Evolutionary conservation across 2,329 filamentous ascomycete genomes (phyloP).

Genomic region (Pseudogymnoascus sp.): DNA sequence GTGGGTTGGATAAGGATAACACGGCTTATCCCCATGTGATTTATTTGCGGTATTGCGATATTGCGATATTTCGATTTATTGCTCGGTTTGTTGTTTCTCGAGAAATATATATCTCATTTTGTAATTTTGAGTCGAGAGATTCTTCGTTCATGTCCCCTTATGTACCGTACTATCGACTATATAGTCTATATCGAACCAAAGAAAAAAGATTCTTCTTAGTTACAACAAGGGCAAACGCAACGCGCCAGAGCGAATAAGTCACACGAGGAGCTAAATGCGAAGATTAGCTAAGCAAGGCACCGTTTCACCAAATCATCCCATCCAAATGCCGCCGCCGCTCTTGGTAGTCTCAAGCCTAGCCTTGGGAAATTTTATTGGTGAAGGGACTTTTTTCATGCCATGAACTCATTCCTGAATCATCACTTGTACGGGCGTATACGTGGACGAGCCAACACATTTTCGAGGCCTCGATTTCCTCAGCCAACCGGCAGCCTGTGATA

Average conservation of each 20-base stretch:
- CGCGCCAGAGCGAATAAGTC: neutral
- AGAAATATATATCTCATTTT: neutral
- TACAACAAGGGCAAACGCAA: neutral
- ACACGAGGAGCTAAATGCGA: neutral
- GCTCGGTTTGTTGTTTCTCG: neutral
- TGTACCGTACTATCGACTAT: neutral
- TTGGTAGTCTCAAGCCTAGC: neutral
- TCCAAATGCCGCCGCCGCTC: neutral
- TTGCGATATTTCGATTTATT: neutral
- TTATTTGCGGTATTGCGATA: neutral
- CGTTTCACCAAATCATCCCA: neutral
- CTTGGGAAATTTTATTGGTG: neutral
- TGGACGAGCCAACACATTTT: neutral
- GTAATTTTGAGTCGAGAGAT: neutral
- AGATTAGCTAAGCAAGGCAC: constrained; percentile 1
- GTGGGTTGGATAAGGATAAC: constrained; percentile 10
- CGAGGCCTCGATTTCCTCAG: neutral
- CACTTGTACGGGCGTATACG: neutral
- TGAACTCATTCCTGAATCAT: constrained; percentile 8
- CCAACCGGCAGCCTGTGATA: neutral
- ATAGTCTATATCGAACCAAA: neutral
- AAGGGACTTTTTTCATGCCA: neutral
- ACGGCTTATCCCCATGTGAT: constrained; percentile 9
- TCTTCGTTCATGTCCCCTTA: neutral
- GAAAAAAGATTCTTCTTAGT: neutral